Evolutionary conservation across 148 eudicot species (phyloP), one percentile per base, ranked within the genome.

Genomic region (Nyssa sinensis): DNA sequence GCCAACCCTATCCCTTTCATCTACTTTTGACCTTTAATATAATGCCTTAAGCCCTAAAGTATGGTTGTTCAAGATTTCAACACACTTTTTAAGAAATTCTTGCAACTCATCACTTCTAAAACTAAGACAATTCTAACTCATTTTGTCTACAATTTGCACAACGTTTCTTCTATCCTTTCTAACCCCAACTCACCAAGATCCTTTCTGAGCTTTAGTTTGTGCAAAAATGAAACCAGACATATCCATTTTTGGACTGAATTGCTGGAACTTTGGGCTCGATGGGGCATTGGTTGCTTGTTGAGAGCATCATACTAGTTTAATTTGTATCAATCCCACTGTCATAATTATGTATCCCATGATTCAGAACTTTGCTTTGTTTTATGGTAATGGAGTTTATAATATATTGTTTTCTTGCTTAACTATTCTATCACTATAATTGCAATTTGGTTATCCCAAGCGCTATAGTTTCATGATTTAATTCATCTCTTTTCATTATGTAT

Each of bases 381-480:
- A 44, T 12, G 51, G 11, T 49, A 17, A 13, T 55, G 59, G 24
- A 55, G 59, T n/a, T 55, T n/a, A 7, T 17, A 17, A 55, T 55
- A 11, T n/a, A 55, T 55, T 14, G 19, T 11, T 44, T 44, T 12
- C 12, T 44, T 44, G 16, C 51, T 44, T 44, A 11, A 44, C 16
- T 41, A 11, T 6, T 19, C 51, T 11, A 14, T 44, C 51, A 44
- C 51, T 12, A 44, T 44, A 44, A 6, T 44, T 44, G 51, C 12
- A 14, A 1, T 12, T 39, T 10, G 7, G 27, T 7, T 12, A 13
- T 13, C 24, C 59, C 35, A 29, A n/a, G 70, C 53, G 64, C 63
- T 65, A 34, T 23, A 28, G 29, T 23, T 58, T 58, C 64, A 67
- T 58, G 59, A 59, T 66, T 32, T 44, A 70, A 64, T 64, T 60